Percentiles rank a stretch among this genome's conserved stretches.
Evolutionary conservation across 2,329 filamentous ascomycete species (phyloP).

Genomic region (Ascochyta viciae-villosae): DNA sequence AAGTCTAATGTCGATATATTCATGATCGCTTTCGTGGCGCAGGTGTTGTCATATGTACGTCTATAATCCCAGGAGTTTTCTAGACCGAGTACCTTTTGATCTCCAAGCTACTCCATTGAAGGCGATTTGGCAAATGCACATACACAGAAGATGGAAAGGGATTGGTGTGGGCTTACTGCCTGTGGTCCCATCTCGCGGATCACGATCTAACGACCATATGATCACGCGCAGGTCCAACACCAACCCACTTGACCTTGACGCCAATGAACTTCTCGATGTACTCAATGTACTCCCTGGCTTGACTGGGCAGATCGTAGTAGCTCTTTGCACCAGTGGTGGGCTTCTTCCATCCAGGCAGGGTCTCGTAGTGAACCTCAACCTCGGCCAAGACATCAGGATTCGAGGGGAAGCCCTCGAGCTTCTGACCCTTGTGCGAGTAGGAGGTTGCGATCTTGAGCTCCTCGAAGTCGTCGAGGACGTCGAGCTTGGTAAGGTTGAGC

Average conservation of each 20-base stretch:
- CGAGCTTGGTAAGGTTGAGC: constrained; percentile 71
- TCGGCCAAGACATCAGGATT: constrained; percentile 65
- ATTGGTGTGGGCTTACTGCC: constrained; percentile 5
- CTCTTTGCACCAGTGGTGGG: constrained; percentile 66
- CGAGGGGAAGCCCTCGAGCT: constrained; percentile 69
- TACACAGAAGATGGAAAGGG: constrained; percentile 1
- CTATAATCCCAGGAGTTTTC: constrained; percentile 4
- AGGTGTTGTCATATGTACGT: constrained; percentile 2
- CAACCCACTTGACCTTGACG: constrained; percentile 69
- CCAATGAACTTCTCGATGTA: constrained; percentile 72
- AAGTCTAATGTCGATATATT: neutral
- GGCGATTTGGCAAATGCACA: constrained; percentile 1
- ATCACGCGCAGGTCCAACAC: constrained; percentile 70
- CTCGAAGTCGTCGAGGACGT: constrained; percentile 75
- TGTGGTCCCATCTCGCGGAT: constrained; percentile 18
- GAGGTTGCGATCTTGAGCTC: constrained; percentile 77
- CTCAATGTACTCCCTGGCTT: constrained; percentile 71
- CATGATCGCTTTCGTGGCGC: no score
- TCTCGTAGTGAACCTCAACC: constrained; percentile 71
- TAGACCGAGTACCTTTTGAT: neutral
- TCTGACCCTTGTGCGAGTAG: constrained; percentile 67
- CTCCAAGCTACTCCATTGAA: neutral
- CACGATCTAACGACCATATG: constrained; percentile 65
- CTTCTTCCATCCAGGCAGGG: constrained; percentile 73
- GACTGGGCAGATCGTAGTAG: constrained; percentile 68